Evolutionary conservation across 257 asterid species (phyloP).

Genomic region (Phtheirospermum japonicum): DNA sequence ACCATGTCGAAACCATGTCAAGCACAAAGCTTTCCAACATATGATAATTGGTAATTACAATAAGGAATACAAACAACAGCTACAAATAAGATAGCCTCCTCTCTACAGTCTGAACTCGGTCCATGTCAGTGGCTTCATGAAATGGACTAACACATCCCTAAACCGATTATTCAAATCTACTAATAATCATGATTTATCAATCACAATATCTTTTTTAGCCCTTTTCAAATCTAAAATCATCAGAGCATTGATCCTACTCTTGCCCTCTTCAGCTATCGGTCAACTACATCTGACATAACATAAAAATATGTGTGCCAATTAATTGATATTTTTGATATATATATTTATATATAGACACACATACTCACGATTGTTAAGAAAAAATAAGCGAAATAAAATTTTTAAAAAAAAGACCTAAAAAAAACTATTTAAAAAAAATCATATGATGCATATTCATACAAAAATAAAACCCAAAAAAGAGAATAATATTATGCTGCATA

Average conservation of each 20-base stretch:
- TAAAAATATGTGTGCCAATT: too few species aligned
- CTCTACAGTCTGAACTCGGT: constrained; percentile 72
- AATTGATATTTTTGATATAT: too few species aligned
- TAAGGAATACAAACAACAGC: constrained; percentile 52
- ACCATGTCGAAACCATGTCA: too few species aligned
- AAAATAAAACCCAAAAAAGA: too few species aligned
- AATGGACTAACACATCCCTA: constrained; percentile 45
- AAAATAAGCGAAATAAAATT: too few species aligned
- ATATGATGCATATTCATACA: too few species aligned
- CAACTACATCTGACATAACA: too few species aligned
- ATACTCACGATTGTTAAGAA: too few species aligned
- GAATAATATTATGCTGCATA: too few species aligned
- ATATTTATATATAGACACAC: too few species aligned
- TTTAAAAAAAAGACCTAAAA: too few species aligned
- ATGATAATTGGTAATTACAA: constrained; percentile 50
- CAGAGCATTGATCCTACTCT: constrained; percentile 73
- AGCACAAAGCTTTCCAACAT: constrained; percentile 45
- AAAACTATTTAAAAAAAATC: too few species aligned
- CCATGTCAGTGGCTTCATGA: constrained; percentile 79
- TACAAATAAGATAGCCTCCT: constrained; percentile 63
- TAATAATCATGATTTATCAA: constrained; percentile 71
- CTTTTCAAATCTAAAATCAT: constrained; percentile 80
- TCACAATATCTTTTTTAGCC: constrained; percentile 61
- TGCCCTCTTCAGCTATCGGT: constrained; percentile 64
- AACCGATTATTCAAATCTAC: constrained; percentile 58